Evolutionary conservation across 768 basidiomycete species (phyloP), one percentile per base, ranked within the genome.

Genomic region (Boletus eberwhitei): DNA sequence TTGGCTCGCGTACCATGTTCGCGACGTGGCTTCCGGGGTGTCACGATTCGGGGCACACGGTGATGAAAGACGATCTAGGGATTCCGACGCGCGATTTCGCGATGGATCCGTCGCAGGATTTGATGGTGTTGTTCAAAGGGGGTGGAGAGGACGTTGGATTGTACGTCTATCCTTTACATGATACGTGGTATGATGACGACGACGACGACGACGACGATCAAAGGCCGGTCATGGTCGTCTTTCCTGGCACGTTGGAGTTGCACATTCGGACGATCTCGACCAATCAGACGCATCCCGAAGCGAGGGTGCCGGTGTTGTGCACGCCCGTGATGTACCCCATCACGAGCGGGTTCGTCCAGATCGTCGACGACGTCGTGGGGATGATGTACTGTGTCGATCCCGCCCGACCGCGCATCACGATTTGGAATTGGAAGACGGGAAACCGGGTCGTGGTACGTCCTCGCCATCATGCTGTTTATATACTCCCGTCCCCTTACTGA

Each of bases 101-200:
- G 0, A 79, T 86, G n/a, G 85, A 86, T 59, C 83, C 85, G 1
- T 76, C 80, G 5, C 85, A 86, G 64, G 83, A 86, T 58, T 61
- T 86, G 43, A 70, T 85, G 36, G 74, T 79, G 8, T 63, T 81
- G 16, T 65, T 82, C 16, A 64, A 63, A 48, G 62, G 62, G 48
- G 62, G 63, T 24, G 64, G 64, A 29, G 63, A 56, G 4, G 53
- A 55, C 1, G 13, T n/a, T 8, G 48, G 35, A 8, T 29, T 60
- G 66, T 70, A 16, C 36, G 63, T 60, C 39, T 9, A 2, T 16
- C 17, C 19, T 6, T 6, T 26, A 24, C 5, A 26, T 9, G 9
- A 16, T 2, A 9, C 8, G 24, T 1, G n/a, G n/a, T 8, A 29
- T 29, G 29, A 8, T 9, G 3, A 29, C 29, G 29, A 9, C 3